These are phyloP conservation scores for Immersiporthe knoxdaviesiana DNA, from an alignment of 2,329 filamentous ascomycete genomes.

Conservation along the genomic window DNA sequence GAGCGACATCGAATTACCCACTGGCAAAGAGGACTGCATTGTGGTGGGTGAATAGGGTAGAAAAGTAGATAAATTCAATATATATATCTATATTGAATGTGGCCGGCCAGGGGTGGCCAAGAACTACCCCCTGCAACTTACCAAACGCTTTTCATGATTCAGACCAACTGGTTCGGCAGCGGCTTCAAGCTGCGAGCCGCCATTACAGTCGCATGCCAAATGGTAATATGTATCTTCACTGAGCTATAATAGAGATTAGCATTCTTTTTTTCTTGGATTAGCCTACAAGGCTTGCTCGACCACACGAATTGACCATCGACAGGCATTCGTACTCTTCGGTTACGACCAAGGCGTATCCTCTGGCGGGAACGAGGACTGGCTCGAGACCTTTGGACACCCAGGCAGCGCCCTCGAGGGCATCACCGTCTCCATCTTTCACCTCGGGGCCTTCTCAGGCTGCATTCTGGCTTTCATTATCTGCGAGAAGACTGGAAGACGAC, in stretches of 20 bases:
- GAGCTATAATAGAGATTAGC: too few species aligned
- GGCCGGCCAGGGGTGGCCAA: too few species aligned
- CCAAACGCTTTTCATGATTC: too few species aligned
- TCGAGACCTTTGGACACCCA: conserved; percentile 44
- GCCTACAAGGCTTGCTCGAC: background rate
- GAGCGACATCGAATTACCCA: too few species aligned
- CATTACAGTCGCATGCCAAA: conserved; percentile 37
- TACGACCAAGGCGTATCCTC: conserved; percentile 55
- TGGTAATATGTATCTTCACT: conserved; percentile 33
- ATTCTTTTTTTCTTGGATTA: too few species aligned
- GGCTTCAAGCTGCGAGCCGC: conserved; percentile 29
- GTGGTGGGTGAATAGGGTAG: too few species aligned
- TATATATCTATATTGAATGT: too few species aligned
- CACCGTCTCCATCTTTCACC: conserved; percentile 36
- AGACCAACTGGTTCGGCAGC: conserved; percentile 29
- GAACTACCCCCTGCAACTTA: too few species aligned
- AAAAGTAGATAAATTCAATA: too few species aligned
- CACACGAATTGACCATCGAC: background rate
- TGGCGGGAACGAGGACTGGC: conserved; percentile 49
- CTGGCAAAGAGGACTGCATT: too few species aligned
- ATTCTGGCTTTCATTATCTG: conserved; percentile 33
- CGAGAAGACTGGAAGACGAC: conserved; percentile 32
- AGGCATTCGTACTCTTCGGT: conserved; percentile 42
- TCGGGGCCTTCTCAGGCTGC: conserved; percentile 45
- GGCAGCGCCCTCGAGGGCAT: conserved; percentile 43